Base-by-base conservation (phyloP, 345 rosid genomes). In the Lepidium didymum region DNA sequence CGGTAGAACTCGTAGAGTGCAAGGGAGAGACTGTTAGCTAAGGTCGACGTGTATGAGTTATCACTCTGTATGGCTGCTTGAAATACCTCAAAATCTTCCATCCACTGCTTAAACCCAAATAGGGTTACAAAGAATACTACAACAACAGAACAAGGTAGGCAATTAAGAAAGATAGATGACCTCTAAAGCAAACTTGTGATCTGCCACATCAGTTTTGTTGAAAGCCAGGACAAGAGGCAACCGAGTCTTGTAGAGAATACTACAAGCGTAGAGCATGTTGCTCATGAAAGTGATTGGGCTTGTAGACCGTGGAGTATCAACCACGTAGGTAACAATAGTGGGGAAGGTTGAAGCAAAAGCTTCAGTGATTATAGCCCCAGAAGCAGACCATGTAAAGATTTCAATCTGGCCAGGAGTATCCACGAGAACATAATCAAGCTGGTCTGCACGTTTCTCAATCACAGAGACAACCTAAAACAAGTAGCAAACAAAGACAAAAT, bases 361-460 rank as follows among this genome's bases (percentile, higher is more conserved):
- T 82, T 89, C 96, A 37, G 96, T 89, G 60, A 89, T 89, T 34
- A 89, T 87, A 70, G 96, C 96, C 38, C 96, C 96, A 27, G 96
- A 89, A 64, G 96, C 96, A 72, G 96, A 89, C 96, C 96, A 89
- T 21, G 96, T 89, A 38, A 89, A 87, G 69, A 89, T 89, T 80
- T 89, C 96, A 76, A 87, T 89, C 75, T 89, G 96, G 60, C 96
- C 93, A 73, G 96, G 96, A 49, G 96, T 89, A 68, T 89, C 96
- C 75, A 85, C 96, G 37, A 89, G 79, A 62, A 89, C 93, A 77
- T 86, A 89, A 73, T 89, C 96, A 78, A 89, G 90, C 75, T 89
- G 88, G 71, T 86, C 86, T 45, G 93, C 96, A 52, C 96, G 82
- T 67, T 67, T 89, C 84, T 89, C 96, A 76, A 89, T 84, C 65